These are phyloP conservation scores for Hibiscus mutabilis DNA, from an alignment of 345 rosid species.

Conservation along the genomic window DNA sequence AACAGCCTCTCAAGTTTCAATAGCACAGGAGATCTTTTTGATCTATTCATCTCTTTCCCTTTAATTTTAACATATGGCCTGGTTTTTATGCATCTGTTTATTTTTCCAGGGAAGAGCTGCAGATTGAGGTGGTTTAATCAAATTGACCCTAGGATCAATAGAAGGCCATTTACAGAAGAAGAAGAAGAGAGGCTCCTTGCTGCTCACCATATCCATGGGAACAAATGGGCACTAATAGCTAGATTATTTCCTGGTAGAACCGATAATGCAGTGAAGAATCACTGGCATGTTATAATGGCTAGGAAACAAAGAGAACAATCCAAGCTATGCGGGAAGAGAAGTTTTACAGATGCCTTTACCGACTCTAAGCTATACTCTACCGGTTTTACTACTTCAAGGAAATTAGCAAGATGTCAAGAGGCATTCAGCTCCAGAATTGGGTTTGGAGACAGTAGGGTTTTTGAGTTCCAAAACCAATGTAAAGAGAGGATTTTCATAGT, in stretches of 20 bases:
- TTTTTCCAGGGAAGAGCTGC: constrained; percentile 53
- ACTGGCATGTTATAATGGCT: constrained; percentile 66
- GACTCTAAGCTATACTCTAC: constrained; percentile 9
- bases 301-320: constrained; percentile 42
- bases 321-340: constrained; percentile 31
- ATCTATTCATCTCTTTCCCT: not conserved
- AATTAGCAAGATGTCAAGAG: constrained; percentile 23
- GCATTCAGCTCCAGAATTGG: constrained; percentile 23
- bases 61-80: not conserved
- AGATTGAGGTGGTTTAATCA: constrained; percentile 76
- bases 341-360: constrained; percentile 19
- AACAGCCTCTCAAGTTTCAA: not conserved
- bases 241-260: constrained; percentile 56
- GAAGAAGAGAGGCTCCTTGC: constrained; percentile 55
- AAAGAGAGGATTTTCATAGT: constrained; percentile 27
- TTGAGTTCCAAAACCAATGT: constrained; percentile 28
- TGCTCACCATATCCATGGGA: constrained; percentile 57
- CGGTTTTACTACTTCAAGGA: constrained; percentile 16
- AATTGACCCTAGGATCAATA: constrained; percentile 64
- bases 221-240: constrained; percentile 57
- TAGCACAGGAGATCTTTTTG: not conserved
- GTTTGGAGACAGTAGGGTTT: constrained; percentile 21
- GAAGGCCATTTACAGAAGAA: constrained; percentile 52
- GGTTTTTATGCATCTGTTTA: not conserved
- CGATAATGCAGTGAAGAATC: constrained; percentile 70